Conservation (phyloP, 148 eudicot genomes). For the Rhododendron henanense region DNA sequence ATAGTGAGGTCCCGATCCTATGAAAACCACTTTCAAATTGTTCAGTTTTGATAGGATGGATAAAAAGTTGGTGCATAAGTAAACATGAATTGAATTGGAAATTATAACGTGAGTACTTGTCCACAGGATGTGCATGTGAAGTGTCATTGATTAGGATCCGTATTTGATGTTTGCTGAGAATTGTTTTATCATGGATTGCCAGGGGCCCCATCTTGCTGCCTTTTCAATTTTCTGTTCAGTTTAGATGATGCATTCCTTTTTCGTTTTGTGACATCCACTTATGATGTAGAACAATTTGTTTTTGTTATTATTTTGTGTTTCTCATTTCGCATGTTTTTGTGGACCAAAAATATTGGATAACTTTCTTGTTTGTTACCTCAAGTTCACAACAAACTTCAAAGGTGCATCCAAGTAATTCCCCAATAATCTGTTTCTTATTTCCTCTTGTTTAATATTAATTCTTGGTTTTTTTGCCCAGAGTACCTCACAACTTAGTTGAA, state of each 20-base stretch:
- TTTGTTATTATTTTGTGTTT: not conserved
- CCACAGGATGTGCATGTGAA: not conserved
- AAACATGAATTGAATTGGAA: not conserved
- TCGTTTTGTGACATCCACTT: no score
- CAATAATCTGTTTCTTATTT: not conserved
- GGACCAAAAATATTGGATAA: no score
- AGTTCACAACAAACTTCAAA: not conserved
- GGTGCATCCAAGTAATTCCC: not conserved
- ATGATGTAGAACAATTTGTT: not conserved
- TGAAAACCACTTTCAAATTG: not conserved
- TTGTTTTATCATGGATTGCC: not conserved
- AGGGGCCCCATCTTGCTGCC: not conserved
- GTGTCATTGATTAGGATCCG: not conserved
- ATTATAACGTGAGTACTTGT: not conserved
- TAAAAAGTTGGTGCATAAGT: not conserved
- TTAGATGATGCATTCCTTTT: not conserved
- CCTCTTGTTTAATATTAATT: not conserved
- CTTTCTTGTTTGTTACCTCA: slow-evolving; percentile 1
- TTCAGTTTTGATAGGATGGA: not conserved
- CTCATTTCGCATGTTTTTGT: not conserved
- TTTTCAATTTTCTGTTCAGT: not conserved
- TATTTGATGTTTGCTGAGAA: not conserved
- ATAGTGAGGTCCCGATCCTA: not conserved
- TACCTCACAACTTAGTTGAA: slow-evolving; percentile 3
- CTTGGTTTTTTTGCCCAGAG: not conserved